Conservation (phyloP, 257 asterid genomes). For the Solanum sitiens region DNA sequence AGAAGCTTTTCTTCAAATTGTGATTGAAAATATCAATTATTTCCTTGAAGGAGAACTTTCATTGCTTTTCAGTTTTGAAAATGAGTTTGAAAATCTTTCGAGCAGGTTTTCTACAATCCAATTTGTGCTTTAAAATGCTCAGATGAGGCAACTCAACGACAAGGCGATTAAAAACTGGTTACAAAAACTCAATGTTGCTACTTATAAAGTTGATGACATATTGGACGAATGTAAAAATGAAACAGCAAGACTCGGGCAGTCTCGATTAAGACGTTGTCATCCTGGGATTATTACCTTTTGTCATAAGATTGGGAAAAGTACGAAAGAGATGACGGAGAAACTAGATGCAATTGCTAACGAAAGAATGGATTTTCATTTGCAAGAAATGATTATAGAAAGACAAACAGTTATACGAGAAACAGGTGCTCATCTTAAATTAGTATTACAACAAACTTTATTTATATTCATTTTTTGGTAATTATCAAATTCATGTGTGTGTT, state of each 20-base stretch:
- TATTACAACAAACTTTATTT: background rate
- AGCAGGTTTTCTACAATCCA: too few species aligned
- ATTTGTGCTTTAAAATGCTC: too few species aligned
- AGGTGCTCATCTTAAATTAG: background rate
- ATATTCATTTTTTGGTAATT: background rate
- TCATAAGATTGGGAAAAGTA: conserved; percentile 4
- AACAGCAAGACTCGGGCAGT: background rate
- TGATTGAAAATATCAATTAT: too few species aligned
- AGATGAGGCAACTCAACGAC: too few species aligned
- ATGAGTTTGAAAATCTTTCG: too few species aligned
- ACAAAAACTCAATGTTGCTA: too few species aligned
- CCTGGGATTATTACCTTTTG: background rate
- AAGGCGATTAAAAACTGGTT: too few species aligned
- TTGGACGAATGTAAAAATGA: background rate
- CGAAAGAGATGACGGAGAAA: background rate
- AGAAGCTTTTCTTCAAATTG: too few species aligned
- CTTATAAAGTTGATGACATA: background rate
- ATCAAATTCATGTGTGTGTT: too few species aligned
- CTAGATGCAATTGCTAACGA: conserved; percentile 9
- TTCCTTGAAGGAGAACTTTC: too few species aligned
- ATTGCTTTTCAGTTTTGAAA: too few species aligned
- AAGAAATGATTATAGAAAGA: background rate
- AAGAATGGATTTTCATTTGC: conserved; percentile 3
- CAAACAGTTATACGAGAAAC: background rate
- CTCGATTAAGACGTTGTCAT: background rate